Conservation (phyloP, 805 yeast species). For the Schizosaccharomyces pombe region DNA sequence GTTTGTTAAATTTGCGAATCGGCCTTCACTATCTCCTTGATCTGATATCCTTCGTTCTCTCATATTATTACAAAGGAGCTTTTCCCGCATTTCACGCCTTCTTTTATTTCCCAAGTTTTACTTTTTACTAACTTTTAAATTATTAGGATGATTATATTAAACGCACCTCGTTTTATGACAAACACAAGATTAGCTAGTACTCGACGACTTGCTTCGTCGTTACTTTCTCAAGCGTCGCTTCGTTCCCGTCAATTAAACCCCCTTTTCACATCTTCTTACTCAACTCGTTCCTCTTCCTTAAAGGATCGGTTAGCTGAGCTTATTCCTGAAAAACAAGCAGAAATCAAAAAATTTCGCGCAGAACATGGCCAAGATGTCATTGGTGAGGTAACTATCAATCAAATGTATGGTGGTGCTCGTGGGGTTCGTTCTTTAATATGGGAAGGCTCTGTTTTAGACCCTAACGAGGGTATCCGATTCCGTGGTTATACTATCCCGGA, state of each 20-base stretch:
- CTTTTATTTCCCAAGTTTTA: background rate
- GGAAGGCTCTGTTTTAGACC: constrained; percentile 61
- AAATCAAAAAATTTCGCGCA: constrained; percentile 67
- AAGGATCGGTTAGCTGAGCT: constrained; percentile 86
- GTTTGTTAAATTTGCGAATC: too few species aligned
- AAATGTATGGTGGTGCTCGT: constrained; percentile 78
- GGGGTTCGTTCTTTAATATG: constrained; percentile 52
- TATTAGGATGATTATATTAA: background rate
- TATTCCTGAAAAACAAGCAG: constrained; percentile 77
- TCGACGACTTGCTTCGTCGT: background rate
- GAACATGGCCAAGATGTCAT: constrained; percentile 55
- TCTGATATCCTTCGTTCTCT: background rate
- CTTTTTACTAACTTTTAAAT: background rate
- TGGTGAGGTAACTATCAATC: constrained; percentile 53
- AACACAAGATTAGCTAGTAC: background rate
- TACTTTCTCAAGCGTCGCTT: background rate
- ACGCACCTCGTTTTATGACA: background rate
- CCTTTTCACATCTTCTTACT: background rate
- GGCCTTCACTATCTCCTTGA: too few species aligned
- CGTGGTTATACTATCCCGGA: constrained; percentile 69
- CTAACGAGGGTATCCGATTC: constrained; percentile 54
- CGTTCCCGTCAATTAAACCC: background rate
- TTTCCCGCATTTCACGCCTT: background rate
- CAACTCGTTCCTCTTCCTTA: constrained; percentile 23
- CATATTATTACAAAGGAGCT: background rate